Evolutionary conservation across 2,329 filamentous ascomycete species (phyloP).

Genomic region (Beauveria scarabaeidicola): DNA sequence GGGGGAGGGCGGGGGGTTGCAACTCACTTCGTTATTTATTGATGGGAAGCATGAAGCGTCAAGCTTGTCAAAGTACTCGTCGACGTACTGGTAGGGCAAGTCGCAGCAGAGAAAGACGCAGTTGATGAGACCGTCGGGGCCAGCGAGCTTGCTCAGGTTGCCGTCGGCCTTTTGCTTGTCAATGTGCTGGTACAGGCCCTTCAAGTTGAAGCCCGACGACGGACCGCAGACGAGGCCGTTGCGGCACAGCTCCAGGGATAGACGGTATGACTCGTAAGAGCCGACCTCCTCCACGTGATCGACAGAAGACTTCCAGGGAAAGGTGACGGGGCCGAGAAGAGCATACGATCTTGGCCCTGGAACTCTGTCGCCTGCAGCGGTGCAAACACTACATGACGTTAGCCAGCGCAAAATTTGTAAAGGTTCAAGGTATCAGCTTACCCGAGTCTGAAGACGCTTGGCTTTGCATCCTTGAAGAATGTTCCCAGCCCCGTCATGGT

Average conservation of each 20-base stretch:
- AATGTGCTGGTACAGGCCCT: conserved; percentile 42
- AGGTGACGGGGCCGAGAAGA: conserved; percentile 40
- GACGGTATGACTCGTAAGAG: conserved; percentile 42
- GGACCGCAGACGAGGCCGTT: conserved; percentile 52
- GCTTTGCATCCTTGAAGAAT: conserved; percentile 42
- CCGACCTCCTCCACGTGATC: conserved; percentile 49
- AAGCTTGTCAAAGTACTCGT: conserved; percentile 51
- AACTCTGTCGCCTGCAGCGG: conserved; percentile 46
- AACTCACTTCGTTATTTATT: conserved; percentile 33
- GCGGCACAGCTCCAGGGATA: conserved; percentile 46
- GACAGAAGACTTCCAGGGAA: conserved; percentile 49
- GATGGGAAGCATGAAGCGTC: conserved; percentile 37
- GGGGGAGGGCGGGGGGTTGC: too few species aligned
- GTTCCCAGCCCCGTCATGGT: conserved; percentile 41
- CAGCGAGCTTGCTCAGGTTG: conserved; percentile 34
- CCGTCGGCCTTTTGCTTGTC: conserved; percentile 38
- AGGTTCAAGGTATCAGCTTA: not conserved
- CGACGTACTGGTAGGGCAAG: conserved; percentile 54
- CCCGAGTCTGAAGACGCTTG: conserved; percentile 34
- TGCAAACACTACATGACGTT: conserved; percentile 38
- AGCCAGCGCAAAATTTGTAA: rapidly evolving
- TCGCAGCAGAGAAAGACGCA: conserved; percentile 57
- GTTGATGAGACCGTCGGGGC: conserved; percentile 36
- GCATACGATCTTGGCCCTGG: conserved; percentile 49
- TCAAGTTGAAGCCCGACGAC: conserved; percentile 50